Percentiles rank a stretch among this genome's conserved stretches.
Conservation (phyloP, 306 rosid species). For the Corylus heterophylla region DNA sequence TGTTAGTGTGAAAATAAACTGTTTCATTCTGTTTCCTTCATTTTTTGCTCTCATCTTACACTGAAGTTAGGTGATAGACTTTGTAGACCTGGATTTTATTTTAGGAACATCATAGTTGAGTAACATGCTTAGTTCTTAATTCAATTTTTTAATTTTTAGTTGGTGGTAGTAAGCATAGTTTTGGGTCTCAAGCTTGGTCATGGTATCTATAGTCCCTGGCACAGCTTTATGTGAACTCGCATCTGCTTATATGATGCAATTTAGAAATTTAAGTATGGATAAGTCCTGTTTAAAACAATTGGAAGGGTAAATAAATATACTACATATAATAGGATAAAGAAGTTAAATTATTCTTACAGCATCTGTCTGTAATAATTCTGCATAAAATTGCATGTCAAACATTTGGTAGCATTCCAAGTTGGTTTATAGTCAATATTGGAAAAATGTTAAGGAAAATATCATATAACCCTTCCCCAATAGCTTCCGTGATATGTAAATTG, state of each 20-base stretch:
- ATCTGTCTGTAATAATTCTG: not conserved
- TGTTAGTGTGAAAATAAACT: not conserved
- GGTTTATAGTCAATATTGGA: not conserved
- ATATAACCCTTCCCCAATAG: not conserved
- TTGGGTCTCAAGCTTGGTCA: not conserved
- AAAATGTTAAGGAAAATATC: not conserved
- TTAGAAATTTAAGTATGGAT: not conserved
- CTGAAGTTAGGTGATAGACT: not conserved
- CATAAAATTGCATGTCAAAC: not conserved
- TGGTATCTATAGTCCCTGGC: not conserved
- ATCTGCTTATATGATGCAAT: not conserved
- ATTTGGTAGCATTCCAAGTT: not conserved
- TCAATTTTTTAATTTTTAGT: not conserved
- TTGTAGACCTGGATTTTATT: not conserved
- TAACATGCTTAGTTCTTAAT: not conserved
- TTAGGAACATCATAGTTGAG: not conserved
- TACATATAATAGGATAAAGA: not conserved
- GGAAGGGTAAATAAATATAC: not conserved
- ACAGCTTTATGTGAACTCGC: not conserved
- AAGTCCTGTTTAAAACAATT: not conserved
- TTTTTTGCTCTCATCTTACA: not conserved
- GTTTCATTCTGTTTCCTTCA: not conserved
- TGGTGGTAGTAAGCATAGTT: not conserved
- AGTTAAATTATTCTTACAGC: not conserved
- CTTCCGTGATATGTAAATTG: not conserved